Evolutionary conservation across 257 asterid genomes (phyloP), one percentile per base, ranked within the genome.

Genomic region (Primulina eburnea): DNA sequence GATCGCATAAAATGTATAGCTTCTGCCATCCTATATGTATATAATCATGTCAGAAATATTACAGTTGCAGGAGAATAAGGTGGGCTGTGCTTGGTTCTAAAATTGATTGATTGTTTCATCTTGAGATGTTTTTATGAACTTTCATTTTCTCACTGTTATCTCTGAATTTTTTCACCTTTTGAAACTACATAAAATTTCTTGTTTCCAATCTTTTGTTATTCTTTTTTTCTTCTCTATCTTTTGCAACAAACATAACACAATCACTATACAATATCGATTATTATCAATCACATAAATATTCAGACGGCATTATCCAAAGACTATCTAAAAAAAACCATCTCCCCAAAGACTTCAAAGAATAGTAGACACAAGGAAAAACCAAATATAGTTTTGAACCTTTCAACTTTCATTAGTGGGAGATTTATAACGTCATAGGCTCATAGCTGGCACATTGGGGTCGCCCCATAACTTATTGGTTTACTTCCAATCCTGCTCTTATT

Each of bases 51-150:
- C 52, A 4, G 64, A 40, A 17, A 11, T 43, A 20, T 34, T 67
- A 67, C 10, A 37, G 63, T 40, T 50, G 29, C 59, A 62, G n/a
- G 66, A 59, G 47, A 66, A 35, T 33, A 57, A 32, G 9, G 4
- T 20, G 17, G 50, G 53, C 17, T 43, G 6, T 4, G 20, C 20
- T 16, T 16, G 56, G 21, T 50, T 50, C n/a, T 10, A 43, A 43
- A 43, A 43, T 11, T 43, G 53, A 43, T 43, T 43, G 53, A 43
- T 43, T 17, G 56, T 50, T 50, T 50, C 7, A 50, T 14, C 53
- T 43, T 16, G 56, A 50, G 56, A 50, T 50, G 20, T 17, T 50
- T 50, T 14, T 50, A 5, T 50, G 56, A 50, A 14, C 56, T 50
- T 50, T 1, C 56, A 50, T 14, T 50, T 50, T 18, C 56, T 50